These are phyloP conservation scores for Peziza echinospora DNA, from an alignment of 495 filamentous ascomycete species.

Conservation along the genomic window DNA sequence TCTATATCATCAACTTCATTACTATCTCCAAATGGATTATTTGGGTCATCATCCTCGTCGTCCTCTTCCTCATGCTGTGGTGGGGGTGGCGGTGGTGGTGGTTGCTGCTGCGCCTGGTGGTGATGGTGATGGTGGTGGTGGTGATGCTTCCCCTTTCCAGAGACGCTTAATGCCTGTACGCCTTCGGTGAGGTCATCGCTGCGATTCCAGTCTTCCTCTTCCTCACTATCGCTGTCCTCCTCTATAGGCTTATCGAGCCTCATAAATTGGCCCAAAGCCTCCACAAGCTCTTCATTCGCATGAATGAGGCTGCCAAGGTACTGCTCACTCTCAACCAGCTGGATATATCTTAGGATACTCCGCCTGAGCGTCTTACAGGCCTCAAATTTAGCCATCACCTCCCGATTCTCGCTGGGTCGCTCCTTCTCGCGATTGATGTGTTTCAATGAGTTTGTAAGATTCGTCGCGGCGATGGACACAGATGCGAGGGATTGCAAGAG, in stretches of 20 bases:
- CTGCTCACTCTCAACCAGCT: conserved; percentile 61
- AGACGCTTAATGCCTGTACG: conserved; percentile 23
- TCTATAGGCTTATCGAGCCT: conserved; percentile 88
- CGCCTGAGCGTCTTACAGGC: conserved; percentile 63
- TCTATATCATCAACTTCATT: neutral
- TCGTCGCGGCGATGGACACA: conserved; percentile 69
- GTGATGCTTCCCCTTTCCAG: conserved; percentile 20
- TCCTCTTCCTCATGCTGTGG: conserved; percentile 26
- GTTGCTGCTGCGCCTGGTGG: conserved; percentile 22
- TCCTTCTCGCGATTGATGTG: conserved; percentile 78
- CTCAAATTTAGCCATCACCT: conserved; percentile 59
- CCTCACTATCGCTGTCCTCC: conserved; percentile 87
- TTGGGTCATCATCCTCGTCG: conserved; percentile 36
- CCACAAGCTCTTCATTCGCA: conserved; percentile 67
- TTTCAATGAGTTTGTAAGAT: conserved; percentile 71
- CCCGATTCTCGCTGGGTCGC: conserved; percentile 63
- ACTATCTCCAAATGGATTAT: conserved; percentile 37
- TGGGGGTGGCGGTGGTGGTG: conserved; percentile 20
- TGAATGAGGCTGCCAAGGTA: conserved; percentile 62
- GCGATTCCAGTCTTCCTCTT: conserved; percentile 34
- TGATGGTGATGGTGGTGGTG: conserved; percentile 25
- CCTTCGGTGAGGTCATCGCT: conserved; percentile 25
- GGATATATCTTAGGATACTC: conserved; percentile 73
- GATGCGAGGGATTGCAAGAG: conserved; percentile 69
- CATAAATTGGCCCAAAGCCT: conserved; percentile 85